phyloP scores from a whole-genome alignment of 2,329 filamentous ascomycete genomes.

The Botrytis byssoidea region DNA sequence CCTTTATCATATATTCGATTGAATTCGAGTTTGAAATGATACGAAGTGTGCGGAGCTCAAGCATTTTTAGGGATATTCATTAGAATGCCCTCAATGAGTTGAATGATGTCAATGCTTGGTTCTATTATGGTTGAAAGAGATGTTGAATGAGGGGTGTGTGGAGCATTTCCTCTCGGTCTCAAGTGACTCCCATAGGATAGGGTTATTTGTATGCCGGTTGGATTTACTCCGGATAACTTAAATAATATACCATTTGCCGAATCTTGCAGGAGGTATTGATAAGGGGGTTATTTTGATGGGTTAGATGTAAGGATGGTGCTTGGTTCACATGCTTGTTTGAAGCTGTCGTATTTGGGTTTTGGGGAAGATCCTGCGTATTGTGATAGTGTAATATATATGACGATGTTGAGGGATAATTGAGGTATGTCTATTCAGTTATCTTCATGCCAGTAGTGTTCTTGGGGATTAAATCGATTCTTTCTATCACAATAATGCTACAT shows the following conservation, averaged over 20 bases:
- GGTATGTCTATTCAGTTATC: too few relatives aligned
- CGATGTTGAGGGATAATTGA: neutral
- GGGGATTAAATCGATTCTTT: too few relatives aligned
- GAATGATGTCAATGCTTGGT: too few relatives aligned
- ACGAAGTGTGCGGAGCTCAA: too few relatives aligned
- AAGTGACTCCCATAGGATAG: neutral
- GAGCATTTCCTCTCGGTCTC: neutral
- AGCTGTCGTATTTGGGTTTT: neutral
- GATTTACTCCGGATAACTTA: neutral
- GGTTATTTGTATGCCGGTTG: neutral
- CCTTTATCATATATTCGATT: too few relatives aligned
- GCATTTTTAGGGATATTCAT: too few relatives aligned
- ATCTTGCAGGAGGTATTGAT: neutral
- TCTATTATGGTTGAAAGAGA: neutral
- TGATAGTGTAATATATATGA: neutral
- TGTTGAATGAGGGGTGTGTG: neutral
- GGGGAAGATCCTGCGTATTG: neutral
- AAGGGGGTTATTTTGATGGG: neutral
- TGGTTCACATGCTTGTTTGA: neutral
- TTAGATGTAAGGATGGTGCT: neutral
- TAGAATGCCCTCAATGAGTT: too few relatives aligned
- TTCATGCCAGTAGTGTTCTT: too few relatives aligned
- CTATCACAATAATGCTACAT: too few relatives aligned
- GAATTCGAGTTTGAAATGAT: too few relatives aligned
- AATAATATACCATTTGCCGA: neutral